Conservation (phyloP, 345 rosid genomes). For the Arabis hirsuta region DNA sequence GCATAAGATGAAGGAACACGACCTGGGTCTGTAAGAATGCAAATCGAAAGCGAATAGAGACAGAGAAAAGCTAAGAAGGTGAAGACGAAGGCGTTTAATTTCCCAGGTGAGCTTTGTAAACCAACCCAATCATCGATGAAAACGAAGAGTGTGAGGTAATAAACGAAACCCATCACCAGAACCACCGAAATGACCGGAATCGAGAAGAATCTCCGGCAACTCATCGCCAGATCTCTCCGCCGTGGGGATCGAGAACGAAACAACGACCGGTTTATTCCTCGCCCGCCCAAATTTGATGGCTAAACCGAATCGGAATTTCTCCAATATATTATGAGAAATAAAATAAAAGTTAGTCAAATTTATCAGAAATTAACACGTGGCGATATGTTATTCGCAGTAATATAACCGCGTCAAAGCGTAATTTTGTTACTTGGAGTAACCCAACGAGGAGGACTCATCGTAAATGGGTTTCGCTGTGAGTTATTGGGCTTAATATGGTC, state of each 20-base stretch:
- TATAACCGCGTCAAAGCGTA: background rate
- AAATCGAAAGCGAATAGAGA: constrained; percentile 50
- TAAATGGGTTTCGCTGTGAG: constrained; percentile 1
- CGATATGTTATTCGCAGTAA: background rate
- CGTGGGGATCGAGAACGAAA: constrained; percentile 9
- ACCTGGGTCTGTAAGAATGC: constrained; percentile 65
- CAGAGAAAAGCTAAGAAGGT: constrained; percentile 53
- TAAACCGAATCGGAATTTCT: constrained; percentile 15
- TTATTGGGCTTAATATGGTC: constrained; percentile 21
- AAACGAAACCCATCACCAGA: constrained; percentile 53
- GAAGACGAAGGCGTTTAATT: constrained; percentile 53
- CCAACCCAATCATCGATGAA: constrained; percentile 63
- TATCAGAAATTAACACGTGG: constrained; percentile 2
- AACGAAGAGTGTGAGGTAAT: constrained; percentile 58
- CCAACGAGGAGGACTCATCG: background rate
- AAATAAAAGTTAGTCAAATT: background rate
- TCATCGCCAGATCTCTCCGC: constrained; percentile 49
- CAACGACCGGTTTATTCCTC: constrained; percentile 24
- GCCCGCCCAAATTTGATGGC: constrained; percentile 25
- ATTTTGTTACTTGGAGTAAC: background rate
- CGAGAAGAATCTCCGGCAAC: constrained; percentile 55
- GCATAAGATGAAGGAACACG: constrained; percentile 56
- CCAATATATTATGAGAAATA: background rate
- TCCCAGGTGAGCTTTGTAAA: constrained; percentile 61
- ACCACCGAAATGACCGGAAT: constrained; percentile 58